Percentiles rank a stretch among this genome's conserved stretches.
These are phyloP conservation scores for Fusarium torreyae DNA, from an alignment of 2,329 filamentous ascomycete genomes.

Conservation along the genomic window DNA sequence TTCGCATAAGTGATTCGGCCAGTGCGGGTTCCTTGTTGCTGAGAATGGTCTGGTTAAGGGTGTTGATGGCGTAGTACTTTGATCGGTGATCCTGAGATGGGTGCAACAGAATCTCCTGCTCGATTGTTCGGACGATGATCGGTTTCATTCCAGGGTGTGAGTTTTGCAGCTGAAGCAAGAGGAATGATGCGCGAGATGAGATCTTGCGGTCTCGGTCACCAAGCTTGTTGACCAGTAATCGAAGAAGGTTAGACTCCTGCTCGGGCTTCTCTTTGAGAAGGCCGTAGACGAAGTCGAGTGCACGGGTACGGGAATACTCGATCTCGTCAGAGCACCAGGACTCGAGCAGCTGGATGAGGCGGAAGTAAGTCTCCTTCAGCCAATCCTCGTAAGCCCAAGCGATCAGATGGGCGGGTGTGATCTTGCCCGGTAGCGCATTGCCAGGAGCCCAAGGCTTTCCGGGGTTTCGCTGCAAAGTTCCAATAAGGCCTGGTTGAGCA, in stretches of 20 bases:
- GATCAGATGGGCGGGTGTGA: slow-evolving; percentile 85
- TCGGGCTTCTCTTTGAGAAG: slow-evolving; percentile 96
- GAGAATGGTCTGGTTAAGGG: slow-evolving; percentile 95
- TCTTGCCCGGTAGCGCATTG: slow-evolving; percentile 79
- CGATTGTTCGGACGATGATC: slow-evolving; percentile 86
- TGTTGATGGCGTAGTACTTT: slow-evolving; percentile 97
- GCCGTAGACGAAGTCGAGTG: slow-evolving; percentile 92
- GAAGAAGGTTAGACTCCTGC: slow-evolving; percentile 93
- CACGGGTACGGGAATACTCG: slow-evolving; percentile 89
- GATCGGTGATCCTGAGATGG: slow-evolving; percentile 90
- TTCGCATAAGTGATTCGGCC: slow-evolving; percentile 84
- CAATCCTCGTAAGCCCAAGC: slow-evolving; percentile 95
- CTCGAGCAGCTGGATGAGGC: slow-evolving; percentile 91
- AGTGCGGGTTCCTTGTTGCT: slow-evolving; percentile 86
- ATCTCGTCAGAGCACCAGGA: slow-evolving; percentile 96
- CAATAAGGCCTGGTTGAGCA: slow-evolving; percentile 82
- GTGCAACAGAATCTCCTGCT: slow-evolving; percentile 89
- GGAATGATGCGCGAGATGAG: slow-evolving; percentile 90
- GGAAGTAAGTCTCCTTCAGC: slow-evolving; percentile 94
- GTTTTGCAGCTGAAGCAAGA: slow-evolving; percentile 91
- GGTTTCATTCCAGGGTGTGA: slow-evolving; percentile 95
- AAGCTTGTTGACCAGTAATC: slow-evolving; percentile 94
- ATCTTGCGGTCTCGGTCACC: slow-evolving; percentile 97
- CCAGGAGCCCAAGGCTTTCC: slow-evolving; percentile 74
- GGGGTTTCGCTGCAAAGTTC: slow-evolving; percentile 75